These are phyloP conservation scores for Yamadazyma dushanensis DNA, from an alignment of 1,139 yeast species.

Conservation along the genomic window DNA sequence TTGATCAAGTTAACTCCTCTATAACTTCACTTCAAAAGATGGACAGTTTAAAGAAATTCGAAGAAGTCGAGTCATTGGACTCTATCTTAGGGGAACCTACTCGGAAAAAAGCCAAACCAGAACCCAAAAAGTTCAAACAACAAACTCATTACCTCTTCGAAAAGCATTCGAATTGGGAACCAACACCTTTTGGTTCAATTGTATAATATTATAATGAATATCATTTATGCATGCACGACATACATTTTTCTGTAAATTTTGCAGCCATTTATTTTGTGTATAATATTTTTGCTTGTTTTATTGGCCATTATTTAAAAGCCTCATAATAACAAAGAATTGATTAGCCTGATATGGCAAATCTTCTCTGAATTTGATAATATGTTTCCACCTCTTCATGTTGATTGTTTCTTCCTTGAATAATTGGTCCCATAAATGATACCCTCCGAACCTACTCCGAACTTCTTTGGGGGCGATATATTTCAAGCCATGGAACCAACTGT, in stretches of 20 bases:
- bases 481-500: conserved; percentile 21
- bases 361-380: conserved; percentile 40
- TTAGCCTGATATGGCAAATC: conserved; percentile 43
- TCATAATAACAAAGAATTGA: conserved; percentile 41
- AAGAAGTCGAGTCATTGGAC: conserved; percentile 11
- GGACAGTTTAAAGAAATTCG: conserved; percentile 6
- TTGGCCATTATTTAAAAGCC: conserved; percentile 33
- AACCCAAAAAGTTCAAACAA: conserved; percentile 9
- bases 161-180: conserved; percentile 30
- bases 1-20: neutral
- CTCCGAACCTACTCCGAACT: conserved; percentile 36
- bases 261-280: neutral
- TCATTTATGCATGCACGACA: conserved; percentile 1
- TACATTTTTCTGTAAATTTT: conserved; percentile 1
- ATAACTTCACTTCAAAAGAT: neutral
- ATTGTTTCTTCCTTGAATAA: conserved; percentile 36
- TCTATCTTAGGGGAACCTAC: conserved; percentile 9
- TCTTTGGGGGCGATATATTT: conserved; percentile 10
- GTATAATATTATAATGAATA: conserved; percentile 2
- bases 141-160: conserved; percentile 25
- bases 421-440: conserved; percentile 46
- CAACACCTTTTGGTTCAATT: conserved; percentile 33
- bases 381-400: conserved; percentile 49
- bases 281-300: neutral
- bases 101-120: conserved; percentile 3